These are phyloP conservation scores for Protomyces inouyei DNA, from an alignment of 1,139 yeast genomes.

Conservation along the genomic window DNA sequence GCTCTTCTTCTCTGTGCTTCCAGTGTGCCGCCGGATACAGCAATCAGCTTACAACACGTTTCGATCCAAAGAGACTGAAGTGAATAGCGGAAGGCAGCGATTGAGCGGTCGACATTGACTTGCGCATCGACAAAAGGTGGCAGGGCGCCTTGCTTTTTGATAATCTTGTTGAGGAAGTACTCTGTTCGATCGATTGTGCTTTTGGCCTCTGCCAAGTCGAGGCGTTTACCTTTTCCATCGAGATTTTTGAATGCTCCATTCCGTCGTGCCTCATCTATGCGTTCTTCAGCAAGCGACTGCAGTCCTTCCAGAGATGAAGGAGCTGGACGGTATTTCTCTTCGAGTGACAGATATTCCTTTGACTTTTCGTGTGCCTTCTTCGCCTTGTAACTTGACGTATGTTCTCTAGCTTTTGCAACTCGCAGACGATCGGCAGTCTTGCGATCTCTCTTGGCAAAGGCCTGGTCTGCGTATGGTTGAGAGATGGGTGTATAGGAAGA, in stretches of 20 bases:
- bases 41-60: slow-evolving; percentile 13
- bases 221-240: slow-evolving; percentile 19
- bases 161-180: slow-evolving; percentile 62
- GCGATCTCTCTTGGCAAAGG: slow-evolving; percentile 10
- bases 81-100: slow-evolving; percentile 10
- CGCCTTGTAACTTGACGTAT: slow-evolving; percentile 4
- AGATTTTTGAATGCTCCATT: slow-evolving; percentile 65
- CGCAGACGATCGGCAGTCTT: slow-evolving; percentile 20
- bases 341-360: slow-evolving; percentile 24
- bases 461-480: neutral
- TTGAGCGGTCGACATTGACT: slow-evolving; percentile 27
- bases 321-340: slow-evolving; percentile 35
- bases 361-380: slow-evolving; percentile 17
- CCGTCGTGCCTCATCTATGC: slow-evolving; percentile 67
- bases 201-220: slow-evolving; percentile 17
- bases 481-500: slow-evolving; percentile 21
- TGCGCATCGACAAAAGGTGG: slow-evolving; percentile 89
- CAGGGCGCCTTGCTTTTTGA: slow-evolving; percentile 66
- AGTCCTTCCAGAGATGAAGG: slow-evolving; percentile 52
- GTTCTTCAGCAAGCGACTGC: slow-evolving; percentile 63
- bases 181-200: slow-evolving; percentile 33
- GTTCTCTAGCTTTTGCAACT: slow-evolving; percentile 17
- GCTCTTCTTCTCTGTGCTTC: slow-evolving; percentile 43
- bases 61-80: slow-evolving; percentile 13
- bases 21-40: slow-evolving; percentile 43